These are phyloP conservation scores for Plantago lanceolata DNA, from an alignment of 305 asterid genomes.

Conservation along the genomic window DNA sequence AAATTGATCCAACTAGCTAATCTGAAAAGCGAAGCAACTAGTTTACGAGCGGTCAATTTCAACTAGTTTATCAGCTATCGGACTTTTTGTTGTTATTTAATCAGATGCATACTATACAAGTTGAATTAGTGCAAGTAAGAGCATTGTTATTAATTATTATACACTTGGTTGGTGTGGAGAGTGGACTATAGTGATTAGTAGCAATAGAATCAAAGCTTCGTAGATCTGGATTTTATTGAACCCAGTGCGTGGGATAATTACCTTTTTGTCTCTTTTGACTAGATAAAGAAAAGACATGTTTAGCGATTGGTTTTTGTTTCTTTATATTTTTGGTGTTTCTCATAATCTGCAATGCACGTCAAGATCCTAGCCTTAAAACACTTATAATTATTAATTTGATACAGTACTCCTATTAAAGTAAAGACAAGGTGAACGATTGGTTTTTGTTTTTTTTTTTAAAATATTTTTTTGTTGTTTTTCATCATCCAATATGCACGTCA, in stretches of 20 bases:
- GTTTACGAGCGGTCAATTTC: too few relatives aligned
- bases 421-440: conserved; percentile 33
- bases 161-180: conserved; percentile 18
- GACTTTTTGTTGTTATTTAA: neutral
- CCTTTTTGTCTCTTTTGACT: conserved; percentile 35
- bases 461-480: conserved; percentile 20
- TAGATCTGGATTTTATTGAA: conserved; percentile 42
- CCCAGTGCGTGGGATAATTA: conserved; percentile 20
- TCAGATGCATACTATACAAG: neutral
- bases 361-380: too few relatives aligned
- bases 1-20: too few relatives aligned
- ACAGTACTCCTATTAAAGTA: conserved; percentile 2
- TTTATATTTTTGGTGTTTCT: conserved; percentile 25
- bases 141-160: conserved; percentile 12
- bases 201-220: conserved; percentile 29
- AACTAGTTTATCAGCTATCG: neutral
- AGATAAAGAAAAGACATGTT: conserved; percentile 28
- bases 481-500: conserved; percentile 17
- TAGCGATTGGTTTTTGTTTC: conserved; percentile 32
- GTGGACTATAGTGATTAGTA: conserved; percentile 21
- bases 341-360: conserved; percentile 15
- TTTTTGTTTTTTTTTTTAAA: conserved; percentile 36
- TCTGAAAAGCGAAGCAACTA: too few relatives aligned
- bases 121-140: conserved; percentile 12
- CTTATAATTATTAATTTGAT: too few relatives aligned